Evolutionary conservation across 169 alveolate species (phyloP).

Genomic region (Besnoitia besnoiti): DNA sequence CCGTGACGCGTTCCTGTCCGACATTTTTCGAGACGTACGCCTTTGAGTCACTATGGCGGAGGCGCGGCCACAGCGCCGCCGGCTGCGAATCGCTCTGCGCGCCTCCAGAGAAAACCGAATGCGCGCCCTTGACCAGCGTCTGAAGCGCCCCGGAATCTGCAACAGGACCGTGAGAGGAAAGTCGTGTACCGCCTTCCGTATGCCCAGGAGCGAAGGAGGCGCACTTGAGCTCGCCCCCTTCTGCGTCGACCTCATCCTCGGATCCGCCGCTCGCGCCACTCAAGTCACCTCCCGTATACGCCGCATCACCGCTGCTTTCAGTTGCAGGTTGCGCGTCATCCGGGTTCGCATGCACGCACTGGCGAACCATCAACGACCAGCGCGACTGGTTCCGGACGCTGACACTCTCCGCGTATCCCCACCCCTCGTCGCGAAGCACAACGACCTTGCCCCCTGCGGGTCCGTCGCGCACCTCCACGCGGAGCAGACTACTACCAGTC

Average conservation of each 20-base stretch:
- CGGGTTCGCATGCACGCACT: conserved; percentile 40
- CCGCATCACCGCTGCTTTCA: not conserved
- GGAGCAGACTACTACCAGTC: not conserved
- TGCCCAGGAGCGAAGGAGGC: not conserved
- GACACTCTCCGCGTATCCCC: not conserved
- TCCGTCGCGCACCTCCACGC: conserved; percentile 20
- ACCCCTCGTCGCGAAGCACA: conserved; percentile 18
- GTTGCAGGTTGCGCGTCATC: not conserved
- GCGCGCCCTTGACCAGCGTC: too few species aligned
- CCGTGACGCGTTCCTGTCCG: not conserved
- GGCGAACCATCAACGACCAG: not conserved
- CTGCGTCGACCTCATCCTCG: not conserved
- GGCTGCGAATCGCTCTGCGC: not conserved
- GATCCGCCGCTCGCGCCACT: not conserved
- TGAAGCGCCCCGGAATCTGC: too few species aligned
- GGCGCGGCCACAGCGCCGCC: not conserved
- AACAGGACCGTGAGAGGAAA: too few species aligned
- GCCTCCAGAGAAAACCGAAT: too few species aligned
- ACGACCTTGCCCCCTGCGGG: conserved; percentile 13
- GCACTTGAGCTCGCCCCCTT: not conserved
- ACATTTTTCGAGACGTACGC: not conserved
- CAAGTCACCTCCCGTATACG: not conserved
- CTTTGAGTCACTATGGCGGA: not conserved
- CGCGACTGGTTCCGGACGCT: not conserved
- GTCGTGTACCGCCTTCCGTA: not conserved